Evolutionary conservation across 352 stramenopile genomes (phyloP).

Genomic region (Pythium brachiatum): DNA sequence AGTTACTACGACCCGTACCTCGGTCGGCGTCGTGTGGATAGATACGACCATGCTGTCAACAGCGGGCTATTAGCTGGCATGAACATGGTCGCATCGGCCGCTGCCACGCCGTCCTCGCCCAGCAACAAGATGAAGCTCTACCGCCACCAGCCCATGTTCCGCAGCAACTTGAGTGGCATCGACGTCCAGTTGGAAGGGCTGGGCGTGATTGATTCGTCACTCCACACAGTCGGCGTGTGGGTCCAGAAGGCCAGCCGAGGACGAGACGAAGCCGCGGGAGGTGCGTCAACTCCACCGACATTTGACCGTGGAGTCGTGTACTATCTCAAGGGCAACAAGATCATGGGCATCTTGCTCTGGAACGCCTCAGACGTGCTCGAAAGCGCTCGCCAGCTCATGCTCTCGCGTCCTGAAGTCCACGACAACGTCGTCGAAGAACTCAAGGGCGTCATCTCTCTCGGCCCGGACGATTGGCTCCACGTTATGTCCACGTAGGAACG

Average conservation of each 20-base stretch:
- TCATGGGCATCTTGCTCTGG: conserved; percentile 90
- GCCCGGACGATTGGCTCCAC: conserved; percentile 87
- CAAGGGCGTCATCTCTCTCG: conserved; percentile 80
- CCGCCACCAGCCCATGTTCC: conserved; percentile 87
- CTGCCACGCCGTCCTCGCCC: conserved; percentile 3
- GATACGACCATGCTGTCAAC: conserved; percentile 93
- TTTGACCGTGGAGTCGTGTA: conserved; percentile 89
- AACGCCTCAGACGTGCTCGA: conserved; percentile 88
- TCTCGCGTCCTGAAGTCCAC: conserved; percentile 61
- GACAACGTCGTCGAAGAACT: conserved; percentile 76
- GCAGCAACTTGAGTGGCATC: conserved; percentile 69
- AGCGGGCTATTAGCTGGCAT: conserved; percentile 82
- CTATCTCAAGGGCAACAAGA: conserved; percentile 87
- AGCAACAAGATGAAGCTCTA: conserved; percentile 78
- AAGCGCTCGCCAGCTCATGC: conserved; percentile 80
- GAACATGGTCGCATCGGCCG: conserved; percentile 70
- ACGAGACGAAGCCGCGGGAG: neutral
- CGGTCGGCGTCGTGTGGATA: conserved; percentile 83
- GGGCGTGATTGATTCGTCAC: conserved; percentile 77
- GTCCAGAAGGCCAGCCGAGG: conserved; percentile 42
- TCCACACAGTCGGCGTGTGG: conserved; percentile 82
- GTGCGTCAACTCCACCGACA: conserved; percentile 7
- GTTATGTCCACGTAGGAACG: conserved; percentile 28
- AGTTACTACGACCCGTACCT: conserved; percentile 90
- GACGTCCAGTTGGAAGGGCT: conserved; percentile 83